Evolutionary conservation across 331 rosid species (phyloP).

Genomic region (Stylosanthes scabra): DNA sequence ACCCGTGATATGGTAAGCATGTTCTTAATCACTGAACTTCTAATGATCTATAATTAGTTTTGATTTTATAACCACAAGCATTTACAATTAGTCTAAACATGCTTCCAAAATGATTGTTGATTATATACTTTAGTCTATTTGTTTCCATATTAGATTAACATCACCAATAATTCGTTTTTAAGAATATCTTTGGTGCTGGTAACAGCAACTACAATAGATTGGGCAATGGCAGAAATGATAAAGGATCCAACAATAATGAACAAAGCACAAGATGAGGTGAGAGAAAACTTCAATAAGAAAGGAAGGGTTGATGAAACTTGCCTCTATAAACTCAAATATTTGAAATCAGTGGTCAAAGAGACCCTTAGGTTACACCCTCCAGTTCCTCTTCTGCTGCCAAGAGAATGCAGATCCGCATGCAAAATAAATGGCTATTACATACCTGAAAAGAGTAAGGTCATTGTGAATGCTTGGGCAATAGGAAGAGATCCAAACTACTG

Average conservation of each 20-base stretch:
- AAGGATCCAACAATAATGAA: constrained; percentile 47
- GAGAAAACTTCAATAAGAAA: constrained; percentile 30
- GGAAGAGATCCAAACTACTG: constrained; percentile 55
- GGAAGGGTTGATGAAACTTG: constrained; percentile 31
- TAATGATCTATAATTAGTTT: too few relatives aligned
- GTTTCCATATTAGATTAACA: too few relatives aligned
- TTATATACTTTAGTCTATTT: too few relatives aligned
- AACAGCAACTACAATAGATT: constrained; percentile 41
- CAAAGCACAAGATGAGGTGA: constrained; percentile 47
- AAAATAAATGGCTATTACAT: constrained; percentile 47
- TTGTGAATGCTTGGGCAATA: constrained; percentile 60
- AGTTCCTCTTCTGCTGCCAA: constrained; percentile 44
- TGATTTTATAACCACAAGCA: too few relatives aligned
- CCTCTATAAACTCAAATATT: constrained; percentile 39
- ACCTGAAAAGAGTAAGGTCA: constrained; percentile 44
- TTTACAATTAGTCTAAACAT: too few relatives aligned
- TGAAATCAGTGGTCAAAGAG: constrained; percentile 37
- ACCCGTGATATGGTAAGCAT: too few relatives aligned
- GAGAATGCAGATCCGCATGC: constrained; percentile 46
- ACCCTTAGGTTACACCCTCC: constrained; percentile 39
- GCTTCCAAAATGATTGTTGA: too few relatives aligned
- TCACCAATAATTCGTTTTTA: constrained; percentile 7
- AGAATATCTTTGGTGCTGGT: constrained; percentile 30
- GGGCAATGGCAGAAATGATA: constrained; percentile 58
- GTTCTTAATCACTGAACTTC: too few relatives aligned